Evolutionary conservation across 2,329 filamentous ascomycete genomes (phyloP).

Genomic region (Cercospora sp.): DNA sequence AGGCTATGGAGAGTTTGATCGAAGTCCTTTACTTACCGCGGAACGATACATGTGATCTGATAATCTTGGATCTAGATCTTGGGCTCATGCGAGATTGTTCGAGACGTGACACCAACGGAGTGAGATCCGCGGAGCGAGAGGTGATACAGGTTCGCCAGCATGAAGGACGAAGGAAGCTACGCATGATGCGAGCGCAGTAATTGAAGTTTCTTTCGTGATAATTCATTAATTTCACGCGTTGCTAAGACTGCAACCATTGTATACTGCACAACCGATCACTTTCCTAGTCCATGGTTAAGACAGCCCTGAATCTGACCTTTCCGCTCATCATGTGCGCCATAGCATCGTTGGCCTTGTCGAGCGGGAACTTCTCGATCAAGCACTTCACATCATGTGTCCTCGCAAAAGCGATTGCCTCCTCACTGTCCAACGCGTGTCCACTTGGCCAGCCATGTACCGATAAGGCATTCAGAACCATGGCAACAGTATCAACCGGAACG

Average conservation of each 20-base stretch:
- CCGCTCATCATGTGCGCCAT: conserved; percentile 53
- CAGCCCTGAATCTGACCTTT: conserved; percentile 53
- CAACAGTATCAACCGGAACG: conserved; percentile 45
- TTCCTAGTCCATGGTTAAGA: conserved; percentile 50
- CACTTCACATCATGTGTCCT: conserved; percentile 51
- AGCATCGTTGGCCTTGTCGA: conserved; percentile 53
- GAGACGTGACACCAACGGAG: not conserved
- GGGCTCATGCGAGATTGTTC: not conserved
- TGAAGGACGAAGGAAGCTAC: not conserved
- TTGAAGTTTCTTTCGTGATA: not conserved
- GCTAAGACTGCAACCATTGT: too few species aligned
- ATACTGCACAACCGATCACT: too few species aligned
- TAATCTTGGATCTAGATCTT: not conserved
- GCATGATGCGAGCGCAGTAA: too few species aligned
- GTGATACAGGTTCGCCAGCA: not conserved
- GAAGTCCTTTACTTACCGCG: not conserved
- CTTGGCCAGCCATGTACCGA: conserved; percentile 55
- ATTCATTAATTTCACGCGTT: not conserved
- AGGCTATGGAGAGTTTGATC: not conserved
- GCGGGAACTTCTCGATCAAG: conserved; percentile 55
- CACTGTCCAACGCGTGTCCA: conserved; percentile 54
- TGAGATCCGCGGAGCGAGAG: not conserved
- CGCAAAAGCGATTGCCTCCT: conserved; percentile 56
- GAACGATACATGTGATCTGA: not conserved
- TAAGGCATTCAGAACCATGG: conserved; percentile 49